A percentile compares a stretch with the other conserved stretches of the same genome.
phyloP scores from a whole-genome alignment of 345 rosid species.

The Ricinus communis region DNA sequence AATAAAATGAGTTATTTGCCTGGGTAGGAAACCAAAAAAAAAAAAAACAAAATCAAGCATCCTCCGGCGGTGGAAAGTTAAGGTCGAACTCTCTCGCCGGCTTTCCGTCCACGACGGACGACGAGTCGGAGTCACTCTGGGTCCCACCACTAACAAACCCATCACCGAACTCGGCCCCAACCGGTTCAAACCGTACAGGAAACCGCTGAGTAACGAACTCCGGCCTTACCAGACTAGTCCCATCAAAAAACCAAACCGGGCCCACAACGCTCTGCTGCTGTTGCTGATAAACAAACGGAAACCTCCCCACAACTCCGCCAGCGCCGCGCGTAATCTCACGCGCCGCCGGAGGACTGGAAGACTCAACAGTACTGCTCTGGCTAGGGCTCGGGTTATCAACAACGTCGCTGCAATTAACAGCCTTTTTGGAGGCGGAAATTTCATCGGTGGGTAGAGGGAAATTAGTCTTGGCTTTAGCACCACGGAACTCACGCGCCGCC shows the following conservation, averaged over 20 bases:
- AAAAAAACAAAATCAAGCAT: no score
- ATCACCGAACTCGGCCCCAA: slow-evolving; percentile 25
- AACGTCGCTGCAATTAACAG: neutral
- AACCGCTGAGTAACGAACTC: slow-evolving; percentile 39
- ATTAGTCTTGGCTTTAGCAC: slow-evolving; percentile 65
- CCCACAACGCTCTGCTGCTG: slow-evolving; percentile 29
- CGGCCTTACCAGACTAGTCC: slow-evolving; percentile 29
- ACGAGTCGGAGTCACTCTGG: slow-evolving; percentile 45
- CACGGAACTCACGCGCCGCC: slow-evolving; percentile 67
- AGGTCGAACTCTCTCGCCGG: slow-evolving; percentile 52
- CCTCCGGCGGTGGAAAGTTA: slow-evolving; percentile 66
- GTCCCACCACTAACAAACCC: slow-evolving; percentile 21
- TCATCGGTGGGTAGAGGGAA: slow-evolving; percentile 44
- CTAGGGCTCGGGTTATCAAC: slow-evolving; percentile 30
- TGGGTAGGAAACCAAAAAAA: no score
- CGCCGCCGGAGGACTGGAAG: slow-evolving; percentile 31
- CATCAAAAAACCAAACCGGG: slow-evolving; percentile 40
- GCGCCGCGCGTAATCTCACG: slow-evolving; percentile 32
- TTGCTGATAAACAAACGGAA: slow-evolving; percentile 50
- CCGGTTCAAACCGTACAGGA: slow-evolving; percentile 49
- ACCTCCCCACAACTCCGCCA: slow-evolving; percentile 28
- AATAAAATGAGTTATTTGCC: slow-evolving; percentile 10
- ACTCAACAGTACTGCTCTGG: slow-evolving; percentile 45
- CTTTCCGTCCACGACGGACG: slow-evolving; percentile 42
- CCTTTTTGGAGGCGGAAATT: neutral